Evolutionary conservation across 768 basidiomycete species (phyloP), one percentile per base, ranked within the genome.

Genomic region (Mycena latifolia): DNA sequence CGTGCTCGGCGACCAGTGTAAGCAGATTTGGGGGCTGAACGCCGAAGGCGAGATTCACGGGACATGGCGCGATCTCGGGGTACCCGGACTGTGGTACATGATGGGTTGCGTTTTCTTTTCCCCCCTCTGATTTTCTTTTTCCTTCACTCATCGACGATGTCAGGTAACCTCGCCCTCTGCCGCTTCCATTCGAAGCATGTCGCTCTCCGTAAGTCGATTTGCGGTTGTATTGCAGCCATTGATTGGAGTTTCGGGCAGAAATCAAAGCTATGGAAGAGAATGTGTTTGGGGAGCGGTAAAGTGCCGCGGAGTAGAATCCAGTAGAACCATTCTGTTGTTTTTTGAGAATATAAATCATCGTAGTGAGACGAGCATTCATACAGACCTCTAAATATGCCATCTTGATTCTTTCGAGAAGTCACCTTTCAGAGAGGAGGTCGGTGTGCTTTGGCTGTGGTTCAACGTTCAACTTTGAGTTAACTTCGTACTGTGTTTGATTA

Each of bases 161-260:
- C 47, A 85, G 84, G 88, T 7, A 90, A 90, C 71, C 74, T 92
- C 11, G 87, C 87, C 0, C 67, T 87, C 66, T 86, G 85, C 62
- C 82, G 91, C 0, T 91, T 91, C 82, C 83, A 89, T 74, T 91
- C 91, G 7, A 90, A 86, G 62, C 88, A 88, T 69, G 55, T 91
- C 18, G 89, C 90, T 0, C 79, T 92, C 39, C 90, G 90, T 92
- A 69, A 76, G 89, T 85, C 10, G 6, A 31, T 24, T 53, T 14
- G 67, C 25, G 45, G 22, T n/a, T 37, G 59, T 28, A 29, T 33
- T 31, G 12, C 18, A 11, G 45, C 41, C 14, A 39, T 18, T 53
- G 7, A 29, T 54, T 15, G 8, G 5, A 41, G 24, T 27, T 17
- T 20, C 11, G 7, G 50, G 6, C 73, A 91, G 90, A 92, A 77